Base-by-base conservation (phyloP, 306 rosid genomes). In the Hippophae gyantsensis region DNA sequence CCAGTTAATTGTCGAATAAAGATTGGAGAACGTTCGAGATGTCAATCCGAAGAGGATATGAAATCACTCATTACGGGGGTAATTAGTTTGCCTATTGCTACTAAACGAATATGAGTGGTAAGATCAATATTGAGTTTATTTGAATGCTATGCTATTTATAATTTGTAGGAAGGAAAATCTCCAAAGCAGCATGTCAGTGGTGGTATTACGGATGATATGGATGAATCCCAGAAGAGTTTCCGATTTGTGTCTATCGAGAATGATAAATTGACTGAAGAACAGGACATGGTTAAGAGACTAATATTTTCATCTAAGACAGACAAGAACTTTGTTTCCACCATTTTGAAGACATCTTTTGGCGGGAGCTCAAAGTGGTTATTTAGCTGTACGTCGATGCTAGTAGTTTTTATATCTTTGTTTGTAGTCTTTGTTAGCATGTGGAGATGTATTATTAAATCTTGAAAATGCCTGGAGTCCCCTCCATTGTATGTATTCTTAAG, bases 51-150 rank as follows among this genome's bases (percentile, higher is more conserved):
- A 53, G 72, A 61, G 48, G 76, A 75, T 58, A 69, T 67, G 44
- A 85, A 66, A 74, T 69, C 79, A 73, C 8, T 48, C 10, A 43
- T 54, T 47, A 53, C 71, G 32, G 64, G 52, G 88, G 97, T 90
- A 80, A 81, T 81, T 42, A 58, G 49, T 52, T 70, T 63, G 56
- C 65, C 47, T 44, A 50, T 53, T 52, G 45, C 70, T 61, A 68
- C 60, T 59, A 56, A 46, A 27, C 52, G 60, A 44, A 63, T 53
- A 55, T 46, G 62, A 48, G 5, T 56, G 42, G n/a, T 38, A 58
- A 66, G 13, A 51, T 18, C 50, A 43, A 51, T 58, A 43, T 65
- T 69, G 74, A 32, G 54, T 54, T 66, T 64, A 57, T 71, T 55
- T 43, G 63, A 72, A 43, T 62, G 46, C 65, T 42, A 43, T 62